phyloP scores from a whole-genome alignment of 169 alveolate genomes.

The Cryptosporidium andersoni region DNA sequence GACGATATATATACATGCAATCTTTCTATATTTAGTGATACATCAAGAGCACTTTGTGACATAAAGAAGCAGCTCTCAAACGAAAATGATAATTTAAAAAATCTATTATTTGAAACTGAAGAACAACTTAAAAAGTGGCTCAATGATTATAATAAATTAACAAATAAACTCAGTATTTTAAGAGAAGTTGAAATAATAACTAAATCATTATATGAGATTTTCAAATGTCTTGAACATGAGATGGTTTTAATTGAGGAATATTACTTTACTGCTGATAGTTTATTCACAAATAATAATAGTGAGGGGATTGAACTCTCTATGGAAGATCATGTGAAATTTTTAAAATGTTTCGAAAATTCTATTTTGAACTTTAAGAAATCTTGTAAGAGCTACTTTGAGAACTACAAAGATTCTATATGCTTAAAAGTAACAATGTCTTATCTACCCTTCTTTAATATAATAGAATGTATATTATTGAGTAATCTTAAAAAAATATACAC shows the following conservation, averaged over 20 bases:
- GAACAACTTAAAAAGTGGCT: background rate
- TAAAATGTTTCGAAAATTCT: no score
- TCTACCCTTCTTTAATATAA: slow-evolving; percentile 26
- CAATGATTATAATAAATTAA: background rate
- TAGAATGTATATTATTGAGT: background rate
- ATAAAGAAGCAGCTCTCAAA: no score
- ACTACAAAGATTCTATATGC: no score
- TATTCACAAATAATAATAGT: background rate
- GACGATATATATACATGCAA: slow-evolving; percentile 3
- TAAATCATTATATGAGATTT: no score
- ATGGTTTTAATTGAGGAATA: no score
- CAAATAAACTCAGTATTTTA: slow-evolving; percentile 3
- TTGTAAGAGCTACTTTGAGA: no score
- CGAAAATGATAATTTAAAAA: background rate
- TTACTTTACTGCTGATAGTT: no score
- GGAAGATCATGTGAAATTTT: no score
- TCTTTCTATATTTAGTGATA: background rate
- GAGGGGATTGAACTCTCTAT: no score
- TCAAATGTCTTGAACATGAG: no score
- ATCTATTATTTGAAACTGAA: background rate
- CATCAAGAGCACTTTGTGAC: background rate
- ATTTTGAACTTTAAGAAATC: no score
- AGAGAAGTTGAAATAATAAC: background rate
- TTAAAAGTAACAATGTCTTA: slow-evolving; percentile 20
- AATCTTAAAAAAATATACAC: slow-evolving; percentile 4